phyloP scores from a whole-genome alignment of 2,329 filamentous ascomycete species.

The Emmonsia crescens region DNA sequence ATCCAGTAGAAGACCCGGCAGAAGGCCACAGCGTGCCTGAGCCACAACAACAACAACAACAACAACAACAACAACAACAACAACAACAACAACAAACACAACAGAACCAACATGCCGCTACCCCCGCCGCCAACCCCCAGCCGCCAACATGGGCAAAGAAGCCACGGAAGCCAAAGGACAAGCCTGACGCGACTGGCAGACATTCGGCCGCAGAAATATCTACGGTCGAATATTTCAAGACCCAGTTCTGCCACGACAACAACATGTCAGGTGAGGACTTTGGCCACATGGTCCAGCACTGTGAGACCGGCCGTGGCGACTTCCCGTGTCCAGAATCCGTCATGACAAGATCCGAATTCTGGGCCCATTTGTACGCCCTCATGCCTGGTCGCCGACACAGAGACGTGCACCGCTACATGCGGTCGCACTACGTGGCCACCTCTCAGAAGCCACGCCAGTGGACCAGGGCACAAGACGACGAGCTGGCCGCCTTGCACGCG shows the following conservation, averaged over 20 bases:
- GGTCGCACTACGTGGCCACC: slow-evolving; percentile 32
- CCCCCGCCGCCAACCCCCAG: background rate
- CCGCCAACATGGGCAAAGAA: background rate
- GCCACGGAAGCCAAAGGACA: slow-evolving; percentile 1
- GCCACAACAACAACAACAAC: background rate
- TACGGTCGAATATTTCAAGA: slow-evolving; percentile 2
- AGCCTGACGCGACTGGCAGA: background rate
- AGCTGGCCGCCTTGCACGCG: slow-evolving; percentile 25
- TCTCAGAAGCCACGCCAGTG: slow-evolving; percentile 29
- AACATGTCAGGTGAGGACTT: background rate
- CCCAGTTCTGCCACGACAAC: background rate
- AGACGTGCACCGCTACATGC: slow-evolving; percentile 33
- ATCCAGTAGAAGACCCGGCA: background rate
- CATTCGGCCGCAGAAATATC: background rate
- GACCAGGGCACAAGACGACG: slow-evolving; percentile 31
- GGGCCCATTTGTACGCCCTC: slow-evolving; percentile 24
- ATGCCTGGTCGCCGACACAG: slow-evolving; percentile 28
- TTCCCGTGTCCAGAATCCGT: background rate
- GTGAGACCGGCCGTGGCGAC: background rate
- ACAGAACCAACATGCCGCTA: background rate
- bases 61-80: background rate
- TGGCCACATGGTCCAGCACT: slow-evolving; percentile 1
- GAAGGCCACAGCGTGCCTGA: background rate
- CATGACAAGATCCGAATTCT: slow-evolving; percentile 20
- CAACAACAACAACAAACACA: background rate